Evolutionary conservation across 129 eudicot species (phyloP).

Genomic region (Dittrichia graveolens): DNA sequence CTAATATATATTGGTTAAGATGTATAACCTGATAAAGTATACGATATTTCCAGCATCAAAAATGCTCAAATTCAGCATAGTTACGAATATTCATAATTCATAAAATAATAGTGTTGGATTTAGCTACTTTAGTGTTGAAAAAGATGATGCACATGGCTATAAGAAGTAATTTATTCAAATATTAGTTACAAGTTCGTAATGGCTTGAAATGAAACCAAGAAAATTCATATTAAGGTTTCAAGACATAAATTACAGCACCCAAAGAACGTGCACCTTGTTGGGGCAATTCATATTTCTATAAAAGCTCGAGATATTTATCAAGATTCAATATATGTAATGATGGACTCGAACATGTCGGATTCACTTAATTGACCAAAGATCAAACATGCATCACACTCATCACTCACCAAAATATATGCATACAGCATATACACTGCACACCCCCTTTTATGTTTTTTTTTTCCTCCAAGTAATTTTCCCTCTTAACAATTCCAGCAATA

Average conservation of each 20-base stretch:
- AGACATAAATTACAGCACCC: neutral
- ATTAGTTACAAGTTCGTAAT: neutral
- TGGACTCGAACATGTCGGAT: neutral
- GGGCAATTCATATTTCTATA: too few species aligned
- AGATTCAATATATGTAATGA: neutral
- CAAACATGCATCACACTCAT: too few species aligned
- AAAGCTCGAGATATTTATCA: too few species aligned
- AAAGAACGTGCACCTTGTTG: neutral
- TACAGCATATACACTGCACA: too few species aligned
- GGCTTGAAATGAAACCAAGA: neutral
- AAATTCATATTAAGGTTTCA: neutral
- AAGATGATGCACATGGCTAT: conserved; percentile 14
- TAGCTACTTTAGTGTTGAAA: too few species aligned
- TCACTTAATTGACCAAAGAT: neutral
- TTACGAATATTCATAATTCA: too few species aligned
- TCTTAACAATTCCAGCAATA: too few species aligned
- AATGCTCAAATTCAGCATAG: neutral
- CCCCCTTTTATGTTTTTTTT: too few species aligned
- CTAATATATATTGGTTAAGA: neutral
- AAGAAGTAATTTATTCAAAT: conserved; percentile 7
- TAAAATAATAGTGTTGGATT: too few species aligned
- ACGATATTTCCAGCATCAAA: neutral
- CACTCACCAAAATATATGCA: too few species aligned
- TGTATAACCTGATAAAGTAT: neutral
- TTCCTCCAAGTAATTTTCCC: too few species aligned